Percentiles rank a stretch among this genome's conserved stretches.
phyloP scores from a whole-genome alignment of 2,329 filamentous ascomycete species.

The Leptographium procerum region DNA sequence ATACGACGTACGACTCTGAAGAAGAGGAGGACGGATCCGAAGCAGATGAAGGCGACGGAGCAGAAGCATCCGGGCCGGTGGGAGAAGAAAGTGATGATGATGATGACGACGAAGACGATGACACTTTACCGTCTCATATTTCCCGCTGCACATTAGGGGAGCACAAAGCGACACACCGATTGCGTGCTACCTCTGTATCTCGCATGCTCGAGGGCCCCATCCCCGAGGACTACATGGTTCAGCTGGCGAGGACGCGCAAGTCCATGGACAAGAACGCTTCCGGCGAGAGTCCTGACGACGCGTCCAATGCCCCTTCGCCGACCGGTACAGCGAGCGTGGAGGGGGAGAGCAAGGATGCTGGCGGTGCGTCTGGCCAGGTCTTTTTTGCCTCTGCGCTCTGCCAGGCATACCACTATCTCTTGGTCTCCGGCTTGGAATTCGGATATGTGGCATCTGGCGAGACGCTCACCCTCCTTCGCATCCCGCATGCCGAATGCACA shows the following conservation, averaged over 20 bases:
- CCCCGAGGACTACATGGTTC: neutral
- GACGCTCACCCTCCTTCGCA: neutral
- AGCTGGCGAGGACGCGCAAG: neutral
- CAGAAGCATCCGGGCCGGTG: too few relatives aligned
- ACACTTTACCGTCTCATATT: neutral
- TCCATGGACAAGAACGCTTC: neutral
- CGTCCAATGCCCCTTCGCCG: too few relatives aligned
- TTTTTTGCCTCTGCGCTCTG: neutral
- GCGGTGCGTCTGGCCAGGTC: neutral
- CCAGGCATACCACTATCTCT: neutral
- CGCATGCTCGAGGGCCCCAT: neutral
- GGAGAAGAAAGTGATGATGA: neutral
- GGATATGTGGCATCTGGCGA: conserved; percentile 1
- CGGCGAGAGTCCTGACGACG: neutral
- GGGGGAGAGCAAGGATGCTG: too few relatives aligned
- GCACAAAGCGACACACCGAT: neutral
- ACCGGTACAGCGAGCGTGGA: too few relatives aligned
- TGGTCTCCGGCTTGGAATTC: neutral
- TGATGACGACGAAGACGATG: neutral
- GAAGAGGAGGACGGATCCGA: neutral
- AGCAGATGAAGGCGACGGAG: too few relatives aligned
- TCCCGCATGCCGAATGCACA: neutral
- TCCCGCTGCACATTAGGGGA: neutral
- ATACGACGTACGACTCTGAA: too few relatives aligned
- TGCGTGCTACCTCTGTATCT: neutral